These are phyloP conservation scores for Sabuloglossum arenarium DNA, from an alignment of 495 filamentous ascomycete species.

Conservation along the genomic window DNA sequence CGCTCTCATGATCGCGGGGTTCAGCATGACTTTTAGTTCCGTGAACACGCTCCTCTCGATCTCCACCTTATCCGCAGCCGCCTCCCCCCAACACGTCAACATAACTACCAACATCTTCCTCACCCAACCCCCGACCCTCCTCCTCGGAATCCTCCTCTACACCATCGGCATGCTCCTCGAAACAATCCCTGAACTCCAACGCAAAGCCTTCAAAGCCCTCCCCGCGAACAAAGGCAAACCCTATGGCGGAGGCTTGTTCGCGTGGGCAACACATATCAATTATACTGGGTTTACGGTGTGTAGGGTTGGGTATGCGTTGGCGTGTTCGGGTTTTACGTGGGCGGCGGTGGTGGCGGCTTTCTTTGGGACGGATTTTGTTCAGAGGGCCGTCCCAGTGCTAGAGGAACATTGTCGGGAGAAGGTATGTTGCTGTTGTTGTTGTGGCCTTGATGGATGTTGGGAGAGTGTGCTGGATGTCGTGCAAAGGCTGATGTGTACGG, in stretches of 20 bases:
- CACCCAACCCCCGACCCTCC: constrained; percentile 8
- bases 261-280: constrained; percentile 34
- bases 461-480: neutral
- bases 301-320: constrained; percentile 30
- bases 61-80: constrained; percentile 19
- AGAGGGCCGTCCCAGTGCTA: constrained; percentile 23
- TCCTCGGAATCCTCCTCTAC: constrained; percentile 22
- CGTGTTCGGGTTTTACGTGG: constrained; percentile 24
- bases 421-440: constrained; percentile 7
- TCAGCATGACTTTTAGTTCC: constrained; percentile 28
- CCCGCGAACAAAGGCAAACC: constrained; percentile 31
- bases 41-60: constrained; percentile 25
- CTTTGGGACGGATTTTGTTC: constrained; percentile 25
- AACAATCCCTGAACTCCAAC: constrained; percentile 28
- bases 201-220: constrained; percentile 29
- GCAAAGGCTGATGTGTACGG: too few relatives aligned
- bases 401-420: constrained; percentile 27
- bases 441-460: neutral
- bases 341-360: constrained; percentile 18
- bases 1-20: constrained; percentile 17
- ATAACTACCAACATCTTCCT: constrained; percentile 2
- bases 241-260: constrained; percentile 30
- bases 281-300: constrained; percentile 36
- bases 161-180: constrained; percentile 26
- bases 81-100: constrained; percentile 7